A percentile compares a stretch with the other conserved stretches of the same genome.
Conservation (phyloP, 2,329 filamentous ascomycete species). For the Cladosporium cucumerinum region DNA sequence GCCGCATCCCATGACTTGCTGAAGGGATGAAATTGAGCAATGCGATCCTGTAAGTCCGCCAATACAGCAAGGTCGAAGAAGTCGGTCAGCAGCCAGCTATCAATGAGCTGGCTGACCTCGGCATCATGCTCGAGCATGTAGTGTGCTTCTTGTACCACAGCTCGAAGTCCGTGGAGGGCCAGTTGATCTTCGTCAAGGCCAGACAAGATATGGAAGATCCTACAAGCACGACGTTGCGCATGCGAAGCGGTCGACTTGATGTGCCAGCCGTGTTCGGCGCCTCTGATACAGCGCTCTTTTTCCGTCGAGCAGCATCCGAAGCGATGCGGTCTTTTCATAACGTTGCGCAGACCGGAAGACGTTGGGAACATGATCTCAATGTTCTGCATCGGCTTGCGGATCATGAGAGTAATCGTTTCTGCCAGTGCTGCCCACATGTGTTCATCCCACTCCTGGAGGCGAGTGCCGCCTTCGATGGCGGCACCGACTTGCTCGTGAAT, state of each 20-base stretch:
- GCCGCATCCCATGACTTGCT: background rate
- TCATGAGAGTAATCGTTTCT: too few species aligned
- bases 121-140: slow-evolving; percentile 30
- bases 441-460: too few species aligned
- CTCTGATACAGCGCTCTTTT: background rate
- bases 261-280: too few species aligned
- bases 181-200: slow-evolving; percentile 15
- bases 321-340: too few species aligned
- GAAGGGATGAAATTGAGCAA: slow-evolving; percentile 21
- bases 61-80: slow-evolving; percentile 31
- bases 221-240: background rate
- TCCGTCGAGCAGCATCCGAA: too few species aligned
- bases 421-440: too few species aligned
- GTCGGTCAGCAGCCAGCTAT: slow-evolving; percentile 24
- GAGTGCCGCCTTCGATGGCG: too few species aligned
- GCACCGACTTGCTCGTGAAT: too few species aligned
- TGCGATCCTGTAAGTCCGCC: slow-evolving; percentile 22
- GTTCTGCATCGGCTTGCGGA: too few species aligned
- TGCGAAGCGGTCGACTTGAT: too few species aligned
- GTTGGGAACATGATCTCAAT: too few species aligned
- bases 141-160: slow-evolving; percentile 28
- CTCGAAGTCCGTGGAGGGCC: slow-evolving; percentile 23
- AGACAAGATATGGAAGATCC: background rate
- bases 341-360: too few species aligned
- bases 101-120: slow-evolving; percentile 24